Conservation (phyloP, 2,329 filamentous ascomycete genomes). For the Neopestalotiopsis clavispora region DNA sequence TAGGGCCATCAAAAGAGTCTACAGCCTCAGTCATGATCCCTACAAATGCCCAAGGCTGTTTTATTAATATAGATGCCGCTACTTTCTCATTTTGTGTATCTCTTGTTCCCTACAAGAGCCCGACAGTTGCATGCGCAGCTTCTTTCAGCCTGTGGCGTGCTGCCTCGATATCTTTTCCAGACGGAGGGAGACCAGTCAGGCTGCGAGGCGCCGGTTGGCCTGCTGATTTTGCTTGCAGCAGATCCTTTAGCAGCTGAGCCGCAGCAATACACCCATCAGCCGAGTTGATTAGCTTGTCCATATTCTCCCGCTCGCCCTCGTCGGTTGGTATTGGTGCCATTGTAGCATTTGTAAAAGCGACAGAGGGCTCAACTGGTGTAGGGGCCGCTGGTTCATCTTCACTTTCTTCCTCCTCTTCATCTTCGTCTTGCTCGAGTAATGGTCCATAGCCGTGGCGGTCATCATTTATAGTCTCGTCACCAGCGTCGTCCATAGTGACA, state of each 20-base stretch:
- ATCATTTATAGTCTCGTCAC: neutral
- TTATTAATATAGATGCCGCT: too few relatives aligned
- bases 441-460: neutral
- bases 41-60: too few relatives aligned
- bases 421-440: conserved; percentile 1
- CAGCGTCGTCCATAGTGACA: neutral
- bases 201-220: conserved; percentile 1
- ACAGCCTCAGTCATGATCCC: too few relatives aligned
- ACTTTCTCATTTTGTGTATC: too few relatives aligned
- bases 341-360: neutral
- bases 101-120: neutral
- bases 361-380: neutral
- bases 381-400: neutral
- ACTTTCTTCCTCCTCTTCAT: conserved; percentile 1
- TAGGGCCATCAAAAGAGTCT: too few relatives aligned
- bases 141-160: conserved; percentile 4
- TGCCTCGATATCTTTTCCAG: neutral
- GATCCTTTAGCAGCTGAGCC: conserved; percentile 4
- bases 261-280: conserved; percentile 1
- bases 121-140: neutral
- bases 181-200: conserved; percentile 3
- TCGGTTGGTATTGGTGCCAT: neutral
- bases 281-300: neutral
- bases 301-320: neutral
- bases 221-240: neutral